Evolutionary conservation across 2,329 filamentous ascomycete species (phyloP).

Genomic region (Diaporthe amygdali): DNA sequence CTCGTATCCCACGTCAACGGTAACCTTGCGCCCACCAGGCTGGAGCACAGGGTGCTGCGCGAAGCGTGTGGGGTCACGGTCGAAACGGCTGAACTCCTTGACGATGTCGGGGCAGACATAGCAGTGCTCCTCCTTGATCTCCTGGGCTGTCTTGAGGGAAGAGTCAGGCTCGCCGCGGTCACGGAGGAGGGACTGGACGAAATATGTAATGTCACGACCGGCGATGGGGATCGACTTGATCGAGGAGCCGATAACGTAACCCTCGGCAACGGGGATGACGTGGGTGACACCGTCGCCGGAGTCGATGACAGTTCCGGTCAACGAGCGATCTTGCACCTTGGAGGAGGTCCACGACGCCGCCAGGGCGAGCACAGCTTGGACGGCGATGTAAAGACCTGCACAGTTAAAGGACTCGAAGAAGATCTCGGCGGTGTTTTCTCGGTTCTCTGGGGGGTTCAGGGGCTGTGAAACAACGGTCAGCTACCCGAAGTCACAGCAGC

Average conservation of each 20-base stretch:
- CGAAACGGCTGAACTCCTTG: constrained; percentile 95
- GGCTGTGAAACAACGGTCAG: constrained; percentile 59
- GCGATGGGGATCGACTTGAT: constrained; percentile 99
- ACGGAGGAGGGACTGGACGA: constrained; percentile 93
- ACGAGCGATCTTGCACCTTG: constrained; percentile 93
- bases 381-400: constrained; percentile 96
- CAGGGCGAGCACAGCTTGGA: constrained; percentile 94
- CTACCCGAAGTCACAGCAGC: neutral
- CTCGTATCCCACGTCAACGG: constrained; percentile 95
- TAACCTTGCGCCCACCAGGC: constrained; percentile 82
- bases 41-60: constrained; percentile 87
- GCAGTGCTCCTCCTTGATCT: constrained; percentile 98
- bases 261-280: constrained; percentile 97
- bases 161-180: constrained; percentile 97
- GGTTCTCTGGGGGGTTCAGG: constrained; percentile 96
- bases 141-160: constrained; percentile 94
- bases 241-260: constrained; percentile 97
- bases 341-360: constrained; percentile 98
- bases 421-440: constrained; percentile 98
- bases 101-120: constrained; percentile 99
- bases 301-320: constrained; percentile 98
- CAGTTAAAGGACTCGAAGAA: constrained; percentile 99
- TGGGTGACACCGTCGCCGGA: constrained; percentile 99
- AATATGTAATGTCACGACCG: constrained; percentile 97
- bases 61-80: constrained; percentile 90